phyloP scores from a whole-genome alignment of 805 yeast species.

The Candida fluviatilis region DNA sequence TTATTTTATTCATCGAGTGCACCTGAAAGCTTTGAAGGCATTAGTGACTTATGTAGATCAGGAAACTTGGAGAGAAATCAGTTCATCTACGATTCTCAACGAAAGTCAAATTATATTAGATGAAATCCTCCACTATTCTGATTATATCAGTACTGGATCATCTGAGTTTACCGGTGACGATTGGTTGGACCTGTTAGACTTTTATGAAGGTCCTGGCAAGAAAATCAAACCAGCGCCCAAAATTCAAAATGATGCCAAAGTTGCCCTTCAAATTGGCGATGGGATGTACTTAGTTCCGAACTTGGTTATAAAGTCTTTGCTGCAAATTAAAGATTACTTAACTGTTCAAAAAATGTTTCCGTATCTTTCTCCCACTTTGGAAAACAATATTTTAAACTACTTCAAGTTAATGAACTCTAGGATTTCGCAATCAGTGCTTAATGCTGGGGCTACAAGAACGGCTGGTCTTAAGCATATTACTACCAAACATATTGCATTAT shows the following conservation, averaged over 20 bases:
- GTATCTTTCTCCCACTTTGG: constrained; percentile 33
- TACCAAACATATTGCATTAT: constrained; percentile 64
- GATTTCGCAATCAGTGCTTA: constrained; percentile 56
- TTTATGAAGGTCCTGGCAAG: constrained; percentile 12
- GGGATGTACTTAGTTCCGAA: constrained; percentile 29
- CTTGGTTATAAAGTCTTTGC: constrained; percentile 18
- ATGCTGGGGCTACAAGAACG: constrained; percentile 72
- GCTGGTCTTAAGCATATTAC: constrained; percentile 73
- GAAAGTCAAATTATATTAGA: constrained; percentile 21
- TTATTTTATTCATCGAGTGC: constrained; percentile 53
- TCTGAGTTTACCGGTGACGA: constrained; percentile 20
- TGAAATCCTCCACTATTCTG: constrained; percentile 21
- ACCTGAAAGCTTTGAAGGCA: constrained; percentile 44
- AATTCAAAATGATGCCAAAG: neutral
- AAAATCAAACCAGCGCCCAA: neutral
- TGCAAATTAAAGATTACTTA: constrained; percentile 46
- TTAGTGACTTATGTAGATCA: constrained; percentile 51
- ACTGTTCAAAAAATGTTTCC: constrained; percentile 57
- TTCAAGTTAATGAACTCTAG: constrained; percentile 48
- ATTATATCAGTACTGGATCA: constrained; percentile 17
- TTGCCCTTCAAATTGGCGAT: constrained; percentile 10
- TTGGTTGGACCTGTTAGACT: constrained; percentile 26
- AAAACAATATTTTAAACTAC: constrained; percentile 40
- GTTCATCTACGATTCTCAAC: constrained; percentile 39
- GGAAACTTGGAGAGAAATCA: constrained; percentile 79